Base-by-base conservation (phyloP, 208 protist species). In the Porcisia deanei region DNA sequence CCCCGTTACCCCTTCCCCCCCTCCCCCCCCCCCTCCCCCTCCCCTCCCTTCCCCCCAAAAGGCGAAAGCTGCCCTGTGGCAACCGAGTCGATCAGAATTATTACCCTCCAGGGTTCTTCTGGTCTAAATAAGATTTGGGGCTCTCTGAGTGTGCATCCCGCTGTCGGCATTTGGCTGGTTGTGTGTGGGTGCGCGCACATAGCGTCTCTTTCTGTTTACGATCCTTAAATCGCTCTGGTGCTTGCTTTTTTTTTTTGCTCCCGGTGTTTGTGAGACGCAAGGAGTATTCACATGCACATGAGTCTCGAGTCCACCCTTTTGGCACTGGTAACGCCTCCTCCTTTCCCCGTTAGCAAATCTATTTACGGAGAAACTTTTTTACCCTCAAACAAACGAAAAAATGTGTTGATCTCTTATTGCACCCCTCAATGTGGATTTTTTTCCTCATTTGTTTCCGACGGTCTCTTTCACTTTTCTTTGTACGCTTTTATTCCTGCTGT, bases 381-480 rank as follows among this genome's bases (percentile, higher is more conserved):
- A 30, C 49, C 10, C 22, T 71, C 55, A 60, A 37, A 30, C 39
- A 58, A 49, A 49, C 25, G 37, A 34, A 52, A 18, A 16, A 18
- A 57, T 16, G 34, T 20, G 9, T 12, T 18, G 20, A 25, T 52
- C 20, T 37, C 63, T 47, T 47, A 7, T 43, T 20, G 63, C 41
- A 52, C 41, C 1, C 47, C 30, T 20, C 22, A 30, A 14, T 18
- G 22, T 10, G 41, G 22, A 8, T 5, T 7, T 72, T 71, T 69
- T 37, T 49, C 55, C 39, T 14, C 49, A 47, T 22, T 71, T 20
- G 20, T 39, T 76, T 2, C 57, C 59, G 69, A 22, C 47, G 18
- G 37, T 70, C 54, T 12, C 53, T 37, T 68, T 53, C 63, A 60
- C 20, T 18, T 63, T 60, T 70, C 73, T 49, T 34, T 71, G 22